phyloP scores from a whole-genome alignment of 2,329 filamentous ascomycete species.

The Metarhizium anisopliae region DNA sequence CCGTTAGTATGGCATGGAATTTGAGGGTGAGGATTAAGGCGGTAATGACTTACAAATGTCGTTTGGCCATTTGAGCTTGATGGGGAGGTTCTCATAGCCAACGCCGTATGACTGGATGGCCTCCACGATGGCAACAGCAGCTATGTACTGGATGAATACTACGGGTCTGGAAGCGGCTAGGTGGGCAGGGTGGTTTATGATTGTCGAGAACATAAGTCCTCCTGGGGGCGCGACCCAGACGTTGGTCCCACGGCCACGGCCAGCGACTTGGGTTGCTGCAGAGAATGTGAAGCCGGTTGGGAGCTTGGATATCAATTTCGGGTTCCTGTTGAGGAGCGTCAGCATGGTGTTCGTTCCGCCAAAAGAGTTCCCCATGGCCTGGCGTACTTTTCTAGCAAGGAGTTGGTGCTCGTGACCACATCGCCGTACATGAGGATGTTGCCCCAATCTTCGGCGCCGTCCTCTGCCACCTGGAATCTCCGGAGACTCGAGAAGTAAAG shows the following conservation, averaged over 20 bases:
- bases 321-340: slow-evolving; percentile 49
- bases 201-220: slow-evolving; percentile 76
- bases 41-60: slow-evolving; percentile 60
- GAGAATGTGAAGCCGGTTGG: slow-evolving; percentile 81
- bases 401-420: slow-evolving; percentile 90
- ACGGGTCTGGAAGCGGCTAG: slow-evolving; percentile 67
- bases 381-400: slow-evolving; percentile 73
- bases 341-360: not conserved
- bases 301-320: slow-evolving; percentile 62
- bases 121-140: slow-evolving; percentile 77
- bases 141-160: slow-evolving; percentile 89
- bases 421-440: slow-evolving; percentile 76
- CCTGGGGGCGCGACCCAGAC: slow-evolving; percentile 92
- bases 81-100: slow-evolving; percentile 65
- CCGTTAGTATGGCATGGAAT: not conserved
- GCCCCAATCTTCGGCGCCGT: slow-evolving; percentile 62
- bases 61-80: slow-evolving; percentile 96
- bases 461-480: slow-evolving; percentile 50
- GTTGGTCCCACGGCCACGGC: slow-evolving; percentile 80
- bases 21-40: too few species aligned
- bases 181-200: slow-evolving; percentile 73
- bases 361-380: not conserved
- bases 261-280: slow-evolving; percentile 81
- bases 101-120: slow-evolving; percentile 72
- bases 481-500: slow-evolving; percentile 65